Evolutionary conservation across 2,329 filamentous ascomycete genomes (phyloP).

Genomic region (Neonectria sp.): DNA sequence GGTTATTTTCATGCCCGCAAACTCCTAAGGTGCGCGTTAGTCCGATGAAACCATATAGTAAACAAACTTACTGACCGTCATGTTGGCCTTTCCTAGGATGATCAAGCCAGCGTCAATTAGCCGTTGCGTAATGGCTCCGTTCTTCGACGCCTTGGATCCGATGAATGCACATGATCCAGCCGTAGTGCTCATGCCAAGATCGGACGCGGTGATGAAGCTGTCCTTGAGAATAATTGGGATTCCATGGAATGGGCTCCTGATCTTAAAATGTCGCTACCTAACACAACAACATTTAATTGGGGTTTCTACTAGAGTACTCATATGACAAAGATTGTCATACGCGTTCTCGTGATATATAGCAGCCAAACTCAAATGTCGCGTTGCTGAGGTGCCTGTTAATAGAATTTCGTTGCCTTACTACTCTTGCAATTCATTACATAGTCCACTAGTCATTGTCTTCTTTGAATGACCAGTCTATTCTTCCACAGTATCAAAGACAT

Average conservation of each 20-base stretch:
- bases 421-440: no score
- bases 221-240: constrained; percentile 40
- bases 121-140: constrained; percentile 26
- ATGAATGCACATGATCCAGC: constrained; percentile 31
- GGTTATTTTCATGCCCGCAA: constrained; percentile 15
- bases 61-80: constrained; percentile 21
- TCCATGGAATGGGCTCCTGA: constrained; percentile 34
- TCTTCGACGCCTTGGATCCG: constrained; percentile 31
- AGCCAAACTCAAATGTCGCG: no score
- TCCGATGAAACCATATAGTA: background rate
- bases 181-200: constrained; percentile 29
- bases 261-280: no score
- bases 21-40: constrained; percentile 11
- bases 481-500: no score
- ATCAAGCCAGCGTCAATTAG: constrained; percentile 24
- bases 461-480: no score
- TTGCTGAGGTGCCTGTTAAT: no score
- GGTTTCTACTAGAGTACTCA: no score
- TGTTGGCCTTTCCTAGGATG: constrained; percentile 34
- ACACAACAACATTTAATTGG: no score
- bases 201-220: constrained; percentile 27
- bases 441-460: no score
- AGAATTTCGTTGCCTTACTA: no score
- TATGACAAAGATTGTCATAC: no score
- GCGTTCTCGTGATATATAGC: no score